A percentile compares a stretch with the other conserved stretches of the same genome.
phyloP scores from a whole-genome alignment of 129 eudicot species.

The Flaveria brownii region DNA sequence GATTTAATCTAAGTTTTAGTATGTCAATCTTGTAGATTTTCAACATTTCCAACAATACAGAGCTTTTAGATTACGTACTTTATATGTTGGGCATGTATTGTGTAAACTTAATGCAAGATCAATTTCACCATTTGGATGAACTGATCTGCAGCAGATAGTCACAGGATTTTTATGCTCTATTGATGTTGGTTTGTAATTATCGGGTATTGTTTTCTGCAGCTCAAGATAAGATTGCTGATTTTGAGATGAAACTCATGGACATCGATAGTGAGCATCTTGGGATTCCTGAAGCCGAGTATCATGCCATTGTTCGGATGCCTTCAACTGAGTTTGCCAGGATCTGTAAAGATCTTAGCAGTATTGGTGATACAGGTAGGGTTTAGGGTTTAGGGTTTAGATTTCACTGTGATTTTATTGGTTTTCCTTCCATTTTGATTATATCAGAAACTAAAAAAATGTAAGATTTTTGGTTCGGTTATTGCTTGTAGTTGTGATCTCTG shows the following conservation, averaged over 20 bases:
- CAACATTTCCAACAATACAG: not conserved
- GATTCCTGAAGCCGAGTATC: constrained; percentile 88
- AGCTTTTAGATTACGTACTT: not conserved
- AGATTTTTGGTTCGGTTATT: not conserved
- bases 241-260: constrained; percentile 98
- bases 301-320: constrained; percentile 93
- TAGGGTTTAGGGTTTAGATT: not conserved
- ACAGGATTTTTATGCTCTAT: not conserved
- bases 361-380: constrained; percentile 86
- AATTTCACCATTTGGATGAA: not conserved
- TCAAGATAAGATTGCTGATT: constrained; percentile 93
- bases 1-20: not conserved
- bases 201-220: constrained; percentile 40
- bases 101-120: not conserved
- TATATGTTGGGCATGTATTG: not conserved
- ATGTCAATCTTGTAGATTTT: not conserved
- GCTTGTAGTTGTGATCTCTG: constrained; percentile 85
- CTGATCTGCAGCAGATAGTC: not conserved
- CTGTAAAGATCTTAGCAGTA: constrained; percentile 93
- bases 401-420: not conserved
- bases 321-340: constrained; percentile 87
- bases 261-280: constrained; percentile 97
- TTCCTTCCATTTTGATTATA: not conserved
- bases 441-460: not conserved
- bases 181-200: not conserved